Conservation (phyloP, 2,329 filamentous ascomycete genomes). For the Gnomoniopsis sp. region DNA sequence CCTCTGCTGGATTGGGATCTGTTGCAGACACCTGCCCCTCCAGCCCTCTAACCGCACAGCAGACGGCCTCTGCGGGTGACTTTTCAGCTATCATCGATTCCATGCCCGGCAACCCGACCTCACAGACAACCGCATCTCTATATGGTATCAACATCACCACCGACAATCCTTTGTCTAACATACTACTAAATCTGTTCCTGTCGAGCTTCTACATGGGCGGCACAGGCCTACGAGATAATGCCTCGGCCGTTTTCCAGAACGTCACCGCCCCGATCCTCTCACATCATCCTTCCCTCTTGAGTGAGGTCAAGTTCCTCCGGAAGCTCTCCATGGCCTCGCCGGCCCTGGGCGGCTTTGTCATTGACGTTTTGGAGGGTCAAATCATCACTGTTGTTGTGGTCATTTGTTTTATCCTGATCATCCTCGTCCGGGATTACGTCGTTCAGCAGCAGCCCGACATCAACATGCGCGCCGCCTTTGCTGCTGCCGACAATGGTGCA, state of each 20-base stretch:
- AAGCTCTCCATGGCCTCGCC: constrained; percentile 63
- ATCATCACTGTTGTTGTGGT: constrained; percentile 91
- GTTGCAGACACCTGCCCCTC: constrained; percentile 35
- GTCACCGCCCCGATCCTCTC: constrained; percentile 17
- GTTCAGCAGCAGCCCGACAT: constrained; percentile 95
- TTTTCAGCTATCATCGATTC: constrained; percentile 34
- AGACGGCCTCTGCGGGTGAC: constrained; percentile 35
- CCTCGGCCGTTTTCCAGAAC: constrained; percentile 9
- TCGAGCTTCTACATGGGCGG: constrained; percentile 17
- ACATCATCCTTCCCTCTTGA: constrained; percentile 45
- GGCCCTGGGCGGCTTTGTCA: constrained; percentile 26
- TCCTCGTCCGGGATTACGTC: constrained; percentile 94
- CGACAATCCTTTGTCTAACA: constrained; percentile 30
- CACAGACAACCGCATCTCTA: constrained; percentile 21
- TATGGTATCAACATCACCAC: constrained; percentile 31
- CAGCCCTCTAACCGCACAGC: constrained; percentile 33
- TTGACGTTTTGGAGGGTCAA: constrained; percentile 86
- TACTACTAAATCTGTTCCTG: constrained; percentile 23
- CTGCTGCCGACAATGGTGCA: constrained; percentile 27
- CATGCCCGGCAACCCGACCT: constrained; percentile 29
- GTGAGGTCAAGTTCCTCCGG: constrained; percentile 54
- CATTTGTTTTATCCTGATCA: constrained; percentile 92
- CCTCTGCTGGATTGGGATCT: constrained; percentile 17
- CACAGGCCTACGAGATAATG: background rate
- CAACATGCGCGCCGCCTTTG: constrained; percentile 71